phyloP scores from a whole-genome alignment of 1,139 yeast species.

The Lodderomyces jiufengensis region DNA sequence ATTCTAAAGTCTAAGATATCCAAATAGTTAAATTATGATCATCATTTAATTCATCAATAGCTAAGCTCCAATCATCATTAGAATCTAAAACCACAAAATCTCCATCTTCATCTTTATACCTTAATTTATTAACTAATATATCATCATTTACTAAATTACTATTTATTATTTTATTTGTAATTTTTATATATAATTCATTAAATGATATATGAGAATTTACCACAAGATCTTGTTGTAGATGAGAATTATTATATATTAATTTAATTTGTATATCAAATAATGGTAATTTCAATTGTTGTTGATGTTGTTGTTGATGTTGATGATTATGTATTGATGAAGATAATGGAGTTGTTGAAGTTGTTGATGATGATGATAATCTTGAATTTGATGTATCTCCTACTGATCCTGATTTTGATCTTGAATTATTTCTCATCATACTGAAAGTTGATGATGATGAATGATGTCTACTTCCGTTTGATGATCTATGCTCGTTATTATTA shows the following conservation, averaged over 20 bases:
- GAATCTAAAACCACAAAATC: conserved; percentile 86
- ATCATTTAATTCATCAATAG: conserved; percentile 48
- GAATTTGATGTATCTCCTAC: conserved; percentile 1
- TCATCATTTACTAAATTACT: conserved; percentile 32
- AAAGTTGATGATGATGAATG: conserved; percentile 45
- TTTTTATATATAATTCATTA: conserved; percentile 42
- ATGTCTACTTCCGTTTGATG: conserved; percentile 38
- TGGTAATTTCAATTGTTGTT: conserved; percentile 5
- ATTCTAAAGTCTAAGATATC: too few species aligned
- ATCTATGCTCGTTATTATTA: conserved; percentile 7
- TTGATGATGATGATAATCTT: conserved; percentile 13
- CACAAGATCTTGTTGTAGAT: conserved; percentile 26
- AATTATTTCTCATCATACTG: conserved; percentile 42
- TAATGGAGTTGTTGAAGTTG: conserved; percentile 15
- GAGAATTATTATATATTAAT: conserved; percentile 47
- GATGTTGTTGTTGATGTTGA: conserved; percentile 17
- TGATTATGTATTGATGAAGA: conserved; percentile 12
- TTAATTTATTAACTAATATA: conserved; percentile 49
- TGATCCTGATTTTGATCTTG: conserved; percentile 17
- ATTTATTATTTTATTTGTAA: conserved; percentile 33
- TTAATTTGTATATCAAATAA: conserved; percentile 36
- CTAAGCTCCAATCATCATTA: conserved; percentile 69
- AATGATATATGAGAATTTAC: conserved; percentile 48
- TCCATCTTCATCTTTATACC: conserved; percentile 93
- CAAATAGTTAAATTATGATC: conserved; percentile 38